Base-by-base conservation (phyloP, 2,329 filamentous ascomycete species). In the Coleophoma crateriformis region DNA sequence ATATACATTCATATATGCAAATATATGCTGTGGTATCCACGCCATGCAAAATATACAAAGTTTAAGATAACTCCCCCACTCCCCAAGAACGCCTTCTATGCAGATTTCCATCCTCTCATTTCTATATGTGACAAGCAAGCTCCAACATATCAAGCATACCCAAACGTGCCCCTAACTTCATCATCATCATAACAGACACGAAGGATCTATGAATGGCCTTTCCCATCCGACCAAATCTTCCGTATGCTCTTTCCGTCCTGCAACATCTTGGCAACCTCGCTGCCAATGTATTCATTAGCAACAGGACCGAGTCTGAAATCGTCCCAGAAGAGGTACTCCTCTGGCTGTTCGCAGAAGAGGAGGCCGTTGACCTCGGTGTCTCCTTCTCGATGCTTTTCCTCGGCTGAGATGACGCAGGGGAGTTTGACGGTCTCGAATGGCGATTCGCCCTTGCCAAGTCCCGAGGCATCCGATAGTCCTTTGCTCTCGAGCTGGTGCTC, bases 251-350 rank as follows among this genome's bases (percentile, higher is more conserved):
- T 51, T 14, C 56, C 58, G 12, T 49, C 42, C 20, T 20, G 45
- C 1, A 61, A 47, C 46, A 59, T 53, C 52, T 56, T 52, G 7
- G 57, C 64, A 3, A 67, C 56, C 7, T 60, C 58, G 33, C 52
- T 57, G 2, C 67, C 68, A 19, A 71, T 58, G 39, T 57, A 58
- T 12, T 56, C 48, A 4, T 72, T 68, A 14, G 67, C 71, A 19
- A 63, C 60, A 37, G 55, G 54, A 13, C 66, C 67, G 4, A 81
- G 62, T 1, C 68, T 74, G 39, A 78, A 79, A 0, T 68, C 66
- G 45, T 77, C 75, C 61, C 72, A 75, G 60, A 79, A 82, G 2
- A 82, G 64, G 51, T 77, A 74, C 12, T 73, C 66, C 13, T 73
- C 63, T 7, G 60, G 60, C 2, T 54, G 37, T 4, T 54, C 53